Conservation (phyloP, 306 rosid species). For the Inga oerstediana region DNA sequence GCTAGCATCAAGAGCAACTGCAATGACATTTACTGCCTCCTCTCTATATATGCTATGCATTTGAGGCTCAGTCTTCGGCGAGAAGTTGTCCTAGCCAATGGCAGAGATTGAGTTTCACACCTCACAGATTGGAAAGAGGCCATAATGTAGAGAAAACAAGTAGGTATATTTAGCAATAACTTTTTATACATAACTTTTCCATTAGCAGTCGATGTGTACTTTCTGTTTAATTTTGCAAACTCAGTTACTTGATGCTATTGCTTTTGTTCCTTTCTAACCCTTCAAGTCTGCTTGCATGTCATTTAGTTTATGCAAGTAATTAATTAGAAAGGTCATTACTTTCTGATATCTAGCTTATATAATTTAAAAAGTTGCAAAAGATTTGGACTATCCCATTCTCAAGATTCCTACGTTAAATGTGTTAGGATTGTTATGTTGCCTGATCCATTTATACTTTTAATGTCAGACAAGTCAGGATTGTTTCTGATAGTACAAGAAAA, state of each 20-base stretch:
- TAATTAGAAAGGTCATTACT: neutral
- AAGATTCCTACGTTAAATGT: constrained; percentile 5
- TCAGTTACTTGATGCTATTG: neutral
- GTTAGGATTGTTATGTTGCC: neutral
- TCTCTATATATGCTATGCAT: constrained; percentile 52
- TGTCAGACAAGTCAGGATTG: neutral
- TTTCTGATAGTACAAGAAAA: constrained; percentile 8
- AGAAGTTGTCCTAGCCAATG: constrained; percentile 29
- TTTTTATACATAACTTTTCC: neutral
- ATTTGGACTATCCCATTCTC: neutral
- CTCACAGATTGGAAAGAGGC: constrained; percentile 1
- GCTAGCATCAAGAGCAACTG: constrained; percentile 64
- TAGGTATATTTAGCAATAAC: neutral
- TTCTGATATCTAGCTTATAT: neutral
- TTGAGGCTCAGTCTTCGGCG: constrained; percentile 53
- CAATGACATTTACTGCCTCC: constrained; percentile 60
- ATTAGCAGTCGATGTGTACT: neutral
- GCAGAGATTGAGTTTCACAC: neutral
- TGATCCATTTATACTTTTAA: neutral
- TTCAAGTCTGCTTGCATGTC: constrained; percentile 1
- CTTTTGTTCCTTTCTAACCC: neutral
- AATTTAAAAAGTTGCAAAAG: neutral
- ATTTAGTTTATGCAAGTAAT: neutral
- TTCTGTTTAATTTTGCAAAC: neutral
- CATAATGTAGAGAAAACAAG: neutral